These are phyloP conservation scores for Garcia nutans DNA, from an alignment of 345 rosid genomes.

Conservation along the genomic window DNA sequence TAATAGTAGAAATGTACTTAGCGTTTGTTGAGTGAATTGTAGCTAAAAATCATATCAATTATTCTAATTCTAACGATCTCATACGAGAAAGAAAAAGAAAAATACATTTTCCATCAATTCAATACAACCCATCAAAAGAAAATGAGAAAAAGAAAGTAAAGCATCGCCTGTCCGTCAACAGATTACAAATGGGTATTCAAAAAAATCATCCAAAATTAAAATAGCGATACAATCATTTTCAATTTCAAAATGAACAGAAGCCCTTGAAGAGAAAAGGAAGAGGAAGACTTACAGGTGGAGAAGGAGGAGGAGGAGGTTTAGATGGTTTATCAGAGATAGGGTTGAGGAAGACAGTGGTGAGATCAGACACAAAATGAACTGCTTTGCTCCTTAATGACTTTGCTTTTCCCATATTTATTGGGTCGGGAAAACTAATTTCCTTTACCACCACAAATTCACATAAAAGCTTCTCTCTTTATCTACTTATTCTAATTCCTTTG, in stretches of 20 bases:
- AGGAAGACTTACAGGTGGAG: neutral
- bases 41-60: neutral
- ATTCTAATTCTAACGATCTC: neutral
- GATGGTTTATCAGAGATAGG: constrained; percentile 89
- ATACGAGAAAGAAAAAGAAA: neutral
- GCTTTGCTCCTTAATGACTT: constrained; percentile 85
- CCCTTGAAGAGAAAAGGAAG: neutral
- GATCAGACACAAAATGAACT: constrained; percentile 87
- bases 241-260: neutral
- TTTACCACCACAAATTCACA: neutral
- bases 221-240: neutral
- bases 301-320: constrained; percentile 23
- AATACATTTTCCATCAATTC: neutral
- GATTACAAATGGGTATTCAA: neutral
- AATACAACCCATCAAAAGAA: neutral
- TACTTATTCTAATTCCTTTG: neutral
- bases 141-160: neutral
- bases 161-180: neutral
- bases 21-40: neutral
- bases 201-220: neutral
- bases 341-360: constrained; percentile 88
- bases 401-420: neutral
- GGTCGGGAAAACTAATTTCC: neutral
- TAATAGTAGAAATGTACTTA: neutral
- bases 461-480: neutral